A percentile compares a stretch with the other conserved stretches of the same genome.
Conservation (phyloP, 768 basidiomycete genomes). For the Neoboletus brunneissimus region DNA sequence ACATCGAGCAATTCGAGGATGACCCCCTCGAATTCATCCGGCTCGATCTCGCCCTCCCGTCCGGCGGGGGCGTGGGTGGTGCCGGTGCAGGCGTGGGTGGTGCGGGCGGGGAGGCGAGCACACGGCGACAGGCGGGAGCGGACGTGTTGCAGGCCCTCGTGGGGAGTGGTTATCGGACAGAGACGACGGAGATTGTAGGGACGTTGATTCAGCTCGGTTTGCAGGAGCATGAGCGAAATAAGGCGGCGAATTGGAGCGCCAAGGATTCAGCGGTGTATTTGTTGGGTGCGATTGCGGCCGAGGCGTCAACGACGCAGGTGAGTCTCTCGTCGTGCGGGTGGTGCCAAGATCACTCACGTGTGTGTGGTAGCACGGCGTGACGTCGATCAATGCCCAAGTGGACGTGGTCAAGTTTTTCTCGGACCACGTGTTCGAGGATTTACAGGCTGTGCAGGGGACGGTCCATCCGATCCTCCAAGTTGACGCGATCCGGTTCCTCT, state of each 20-base stretch:
- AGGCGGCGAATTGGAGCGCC: constrained; percentile 65
- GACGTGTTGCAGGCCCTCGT: constrained; percentile 95
- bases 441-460: too few relatives aligned
- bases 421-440: too few relatives aligned
- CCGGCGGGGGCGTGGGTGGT: constrained; percentile 38
- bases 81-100: constrained; percentile 37
- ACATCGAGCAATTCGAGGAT: constrained; percentile 95
- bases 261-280: constrained; percentile 95
- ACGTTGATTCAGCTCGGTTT: too few relatives aligned
- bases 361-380: too few relatives aligned
- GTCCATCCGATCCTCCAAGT: too few relatives aligned
- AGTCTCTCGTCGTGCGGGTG: constrained; percentile 12
- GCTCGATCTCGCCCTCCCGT: constrained; percentile 70
- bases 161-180: constrained; percentile 70
- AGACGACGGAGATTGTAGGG: constrained; percentile 80
- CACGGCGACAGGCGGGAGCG: constrained; percentile 87
- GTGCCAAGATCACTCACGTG: background rate
- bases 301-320: constrained; percentile 83
- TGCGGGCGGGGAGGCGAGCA: constrained; percentile 65
- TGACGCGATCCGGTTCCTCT: too few relatives aligned
- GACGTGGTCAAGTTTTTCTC: too few relatives aligned
- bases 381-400: too few relatives aligned
- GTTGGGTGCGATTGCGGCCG: constrained; percentile 88
- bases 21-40: constrained; percentile 95
- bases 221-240: too few relatives aligned